Conservation (phyloP, 768 basidiomycete genomes). For the Pulveroboletus frians region DNA sequence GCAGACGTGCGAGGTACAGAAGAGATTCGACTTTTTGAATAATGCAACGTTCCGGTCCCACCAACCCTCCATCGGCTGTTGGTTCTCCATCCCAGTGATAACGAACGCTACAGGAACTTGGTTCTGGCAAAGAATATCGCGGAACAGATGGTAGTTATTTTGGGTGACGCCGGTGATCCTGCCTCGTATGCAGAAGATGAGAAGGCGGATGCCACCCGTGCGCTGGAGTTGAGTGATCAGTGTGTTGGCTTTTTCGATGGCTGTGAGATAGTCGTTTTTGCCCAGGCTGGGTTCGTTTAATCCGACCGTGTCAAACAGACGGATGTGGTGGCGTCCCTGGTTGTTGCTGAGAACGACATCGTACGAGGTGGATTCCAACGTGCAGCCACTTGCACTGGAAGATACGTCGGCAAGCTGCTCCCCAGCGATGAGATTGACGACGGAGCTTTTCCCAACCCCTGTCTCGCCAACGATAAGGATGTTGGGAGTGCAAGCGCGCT, state of each 20-base stretch:
- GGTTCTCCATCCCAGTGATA: slow-evolving; percentile 29
- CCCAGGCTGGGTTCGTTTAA: slow-evolving; percentile 24
- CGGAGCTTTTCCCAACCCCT: slow-evolving; percentile 35
- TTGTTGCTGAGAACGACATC: slow-evolving; percentile 14
- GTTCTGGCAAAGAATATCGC: slow-evolving; percentile 24
- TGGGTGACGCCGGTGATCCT: slow-evolving; percentile 22
- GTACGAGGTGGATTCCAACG: slow-evolving; percentile 27
- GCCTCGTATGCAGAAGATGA: slow-evolving; percentile 33
- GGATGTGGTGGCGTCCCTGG: slow-evolving; percentile 10
- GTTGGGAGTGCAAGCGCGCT: slow-evolving; percentile 26
- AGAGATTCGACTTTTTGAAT: slow-evolving; percentile 21
- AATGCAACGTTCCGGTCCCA: slow-evolving; percentile 27
- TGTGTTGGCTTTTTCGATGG: slow-evolving; percentile 25
- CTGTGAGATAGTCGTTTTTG: slow-evolving; percentile 18
- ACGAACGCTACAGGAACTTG: slow-evolving; percentile 29
- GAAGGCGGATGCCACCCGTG: slow-evolving; percentile 25
- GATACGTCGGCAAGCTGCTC: slow-evolving; percentile 24
- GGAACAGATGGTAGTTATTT: slow-evolving; percentile 28
- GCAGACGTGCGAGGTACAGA: slow-evolving; percentile 34
- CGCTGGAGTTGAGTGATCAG: slow-evolving; percentile 30
- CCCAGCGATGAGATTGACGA: slow-evolving; percentile 37
- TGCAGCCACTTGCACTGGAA: slow-evolving; percentile 30
- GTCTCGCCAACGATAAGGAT: slow-evolving; percentile 33
- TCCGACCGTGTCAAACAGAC: slow-evolving; percentile 31
- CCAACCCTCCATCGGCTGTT: slow-evolving; percentile 30